A percentile compares a stretch with the other conserved stretches of the same genome.
Evolutionary conservation across 208 protist species (phyloP).

Genomic region (Trypanosoma avium): DNA sequence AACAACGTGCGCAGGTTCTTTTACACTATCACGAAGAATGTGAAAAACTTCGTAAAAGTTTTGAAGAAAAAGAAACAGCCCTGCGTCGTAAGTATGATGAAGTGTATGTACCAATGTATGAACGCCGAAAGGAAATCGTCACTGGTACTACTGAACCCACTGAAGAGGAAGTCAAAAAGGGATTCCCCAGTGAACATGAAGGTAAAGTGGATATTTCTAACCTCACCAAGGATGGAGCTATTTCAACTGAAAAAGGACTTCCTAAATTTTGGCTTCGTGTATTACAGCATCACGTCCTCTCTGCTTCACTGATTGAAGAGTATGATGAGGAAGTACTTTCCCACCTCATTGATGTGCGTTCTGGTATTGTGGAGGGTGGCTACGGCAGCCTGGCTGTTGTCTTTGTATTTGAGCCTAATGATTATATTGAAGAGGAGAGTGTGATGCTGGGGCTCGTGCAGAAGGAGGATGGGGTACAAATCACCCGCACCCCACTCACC

Average conservation of each 20-base stretch:
- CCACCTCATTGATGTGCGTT: constrained; percentile 65
- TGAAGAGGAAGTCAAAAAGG: constrained; percentile 70
- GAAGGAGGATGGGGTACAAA: constrained; percentile 36
- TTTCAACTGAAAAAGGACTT: constrained; percentile 32
- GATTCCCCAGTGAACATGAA: constrained; percentile 61
- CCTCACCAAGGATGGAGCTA: constrained; percentile 21
- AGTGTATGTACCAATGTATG: constrained; percentile 55
- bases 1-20: constrained; percentile 74
- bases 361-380: constrained; percentile 45
- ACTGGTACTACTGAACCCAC: constrained; percentile 44
- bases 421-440: constrained; percentile 70
- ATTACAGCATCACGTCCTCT: constrained; percentile 66
- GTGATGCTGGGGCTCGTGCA: constrained; percentile 59
- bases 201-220: constrained; percentile 39
- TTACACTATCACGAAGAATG: constrained; percentile 72
- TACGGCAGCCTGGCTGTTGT: constrained; percentile 72
- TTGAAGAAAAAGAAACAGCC: constrained; percentile 66
- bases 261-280: constrained; percentile 76
- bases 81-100: constrained; percentile 76
- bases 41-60: constrained; percentile 46
- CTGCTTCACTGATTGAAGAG: constrained; percentile 63
- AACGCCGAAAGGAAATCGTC: constrained; percentile 75
- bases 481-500: constrained; percentile 62
- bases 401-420: constrained; percentile 85
- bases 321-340: constrained; percentile 75